Evolutionary conservation across 176 grass and related monocot genomes (phyloP), one percentile per base, ranked within the genome.

Genomic region (Puccinellia tenuiflora): DNA sequence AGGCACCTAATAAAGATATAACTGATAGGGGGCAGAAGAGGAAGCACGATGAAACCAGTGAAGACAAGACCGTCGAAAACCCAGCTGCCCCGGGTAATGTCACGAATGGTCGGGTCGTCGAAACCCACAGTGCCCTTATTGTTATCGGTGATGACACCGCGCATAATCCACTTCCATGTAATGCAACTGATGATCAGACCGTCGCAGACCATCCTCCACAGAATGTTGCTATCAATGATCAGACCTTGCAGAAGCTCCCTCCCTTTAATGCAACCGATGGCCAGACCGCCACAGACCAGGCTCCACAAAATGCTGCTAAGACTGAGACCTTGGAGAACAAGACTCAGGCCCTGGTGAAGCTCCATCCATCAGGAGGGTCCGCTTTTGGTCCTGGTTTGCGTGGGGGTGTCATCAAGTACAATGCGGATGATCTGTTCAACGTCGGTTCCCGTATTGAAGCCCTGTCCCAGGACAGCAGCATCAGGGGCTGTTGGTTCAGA

Each of bases 401-500:
- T 28, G 74, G 67, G 35, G 30, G 62, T 40, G 47, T 79, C 7
- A 35, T 75, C 30, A 54, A 79, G 34, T 34, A 30, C 8, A 82
- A 83, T 42, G 11, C 33, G 54, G 47, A 70, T 52, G 71, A 79
- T 38, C 68, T 88, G 30, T 60, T 87, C 78, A 75, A 45, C 31
- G 81, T 88, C 7, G 85, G 87, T 50, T 64, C 51, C 59, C 78
- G 62, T 51, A 62, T 90, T 7, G 92, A 94, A 76, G 82, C 82
- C 15, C 73, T 92, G 16, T 83, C 66, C 50, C 92, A 94, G 51
- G 92, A 94, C 67, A 92, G 84, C 50, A 85, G 92, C 38, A 76
- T 94, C 11, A 94, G 85, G 77, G 90, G 92, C 18, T 94, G 90
- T 28, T 94, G 92, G 90, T 94, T 90, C 64, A 77, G 68, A 38